Conservation (phyloP, 352 stramenopile species). For the Phytophthora citrophthora region DNA sequence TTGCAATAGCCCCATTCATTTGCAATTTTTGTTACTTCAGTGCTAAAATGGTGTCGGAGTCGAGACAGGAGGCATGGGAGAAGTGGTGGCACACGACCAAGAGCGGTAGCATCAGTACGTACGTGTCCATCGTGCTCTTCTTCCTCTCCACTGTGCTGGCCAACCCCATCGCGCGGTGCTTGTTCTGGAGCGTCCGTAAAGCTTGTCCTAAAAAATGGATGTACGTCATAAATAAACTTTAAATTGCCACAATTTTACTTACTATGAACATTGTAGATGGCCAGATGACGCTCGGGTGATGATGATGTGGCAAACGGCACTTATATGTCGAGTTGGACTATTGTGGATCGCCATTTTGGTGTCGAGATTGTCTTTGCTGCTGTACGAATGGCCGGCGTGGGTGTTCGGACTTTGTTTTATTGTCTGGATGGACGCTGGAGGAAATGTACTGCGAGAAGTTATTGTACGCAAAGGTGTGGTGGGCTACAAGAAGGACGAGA, state of each 20-base stretch:
- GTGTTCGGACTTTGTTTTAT: constrained; percentile 75
- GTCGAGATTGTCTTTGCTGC: constrained; percentile 62
- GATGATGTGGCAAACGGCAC: constrained; percentile 81
- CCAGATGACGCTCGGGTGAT: constrained; percentile 62
- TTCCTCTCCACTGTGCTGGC: constrained; percentile 79
- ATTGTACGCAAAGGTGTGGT: constrained; percentile 70
- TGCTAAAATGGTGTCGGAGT: constrained; percentile 46
- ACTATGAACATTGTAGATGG: constrained; percentile 45
- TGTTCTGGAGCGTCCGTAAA: constrained; percentile 72
- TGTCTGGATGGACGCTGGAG: constrained; percentile 74
- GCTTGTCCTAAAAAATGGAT: constrained; percentile 62
- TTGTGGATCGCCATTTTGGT: constrained; percentile 72
- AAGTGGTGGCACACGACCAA: constrained; percentile 67
- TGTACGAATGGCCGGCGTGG: constrained; percentile 74
- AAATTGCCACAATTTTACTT: not conserved
- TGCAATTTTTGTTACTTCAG: constrained; percentile 6
- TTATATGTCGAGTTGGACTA: constrained; percentile 67
- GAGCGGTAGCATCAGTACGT: constrained; percentile 55
- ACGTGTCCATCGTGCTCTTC: constrained; percentile 78
- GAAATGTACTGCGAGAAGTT: constrained; percentile 68
- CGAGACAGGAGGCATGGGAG: constrained; percentile 54
- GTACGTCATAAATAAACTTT: constrained; percentile 34
- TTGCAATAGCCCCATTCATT: constrained; percentile 23
- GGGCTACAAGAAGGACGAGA: constrained; percentile 72
- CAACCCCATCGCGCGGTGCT: constrained; percentile 66